phyloP scores from a whole-genome alignment of 2,329 filamentous ascomycete species.

The Chaetomium sp. region DNA sequence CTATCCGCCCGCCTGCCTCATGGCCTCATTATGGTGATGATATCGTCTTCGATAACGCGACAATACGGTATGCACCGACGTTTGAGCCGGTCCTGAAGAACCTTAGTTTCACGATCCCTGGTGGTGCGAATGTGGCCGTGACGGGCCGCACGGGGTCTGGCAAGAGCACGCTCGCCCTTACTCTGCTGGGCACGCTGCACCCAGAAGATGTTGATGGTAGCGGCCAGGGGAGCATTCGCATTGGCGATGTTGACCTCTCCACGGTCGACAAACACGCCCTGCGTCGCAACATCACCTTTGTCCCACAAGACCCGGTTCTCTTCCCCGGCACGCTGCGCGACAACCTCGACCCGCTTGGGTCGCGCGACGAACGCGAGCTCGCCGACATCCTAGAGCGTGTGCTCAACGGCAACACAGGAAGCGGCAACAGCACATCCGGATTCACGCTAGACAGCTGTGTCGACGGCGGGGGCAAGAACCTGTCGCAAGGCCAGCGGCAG shows the following conservation, averaged over 20 bases:
- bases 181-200: constrained; percentile 50
- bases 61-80: constrained; percentile 71
- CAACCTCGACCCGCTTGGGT: constrained; percentile 62
- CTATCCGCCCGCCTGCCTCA: constrained; percentile 60
- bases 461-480: constrained; percentile 54
- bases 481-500: constrained; percentile 58
- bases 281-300: constrained; percentile 53
- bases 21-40: constrained; percentile 71
- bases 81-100: constrained; percentile 66
- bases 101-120: constrained; percentile 66
- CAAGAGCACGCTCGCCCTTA: constrained; percentile 69
- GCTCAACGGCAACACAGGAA: constrained; percentile 35
- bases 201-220: constrained; percentile 32
- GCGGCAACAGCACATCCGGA: not conserved
- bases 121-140: constrained; percentile 55
- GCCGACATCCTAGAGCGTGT: constrained; percentile 51
- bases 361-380: constrained; percentile 48
- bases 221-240: constrained; percentile 41
- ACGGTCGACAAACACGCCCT: constrained; percentile 48
- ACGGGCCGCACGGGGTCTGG: constrained; percentile 81
- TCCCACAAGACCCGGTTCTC: constrained; percentile 58
- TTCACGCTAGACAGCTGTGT: constrained; percentile 44
- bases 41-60: constrained; percentile 70
- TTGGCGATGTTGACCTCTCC: constrained; percentile 49
- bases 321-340: constrained; percentile 53